Evolutionary conservation across 23 red algal species (phyloP).

Genomic region (Gracilaria domingensis): DNA sequence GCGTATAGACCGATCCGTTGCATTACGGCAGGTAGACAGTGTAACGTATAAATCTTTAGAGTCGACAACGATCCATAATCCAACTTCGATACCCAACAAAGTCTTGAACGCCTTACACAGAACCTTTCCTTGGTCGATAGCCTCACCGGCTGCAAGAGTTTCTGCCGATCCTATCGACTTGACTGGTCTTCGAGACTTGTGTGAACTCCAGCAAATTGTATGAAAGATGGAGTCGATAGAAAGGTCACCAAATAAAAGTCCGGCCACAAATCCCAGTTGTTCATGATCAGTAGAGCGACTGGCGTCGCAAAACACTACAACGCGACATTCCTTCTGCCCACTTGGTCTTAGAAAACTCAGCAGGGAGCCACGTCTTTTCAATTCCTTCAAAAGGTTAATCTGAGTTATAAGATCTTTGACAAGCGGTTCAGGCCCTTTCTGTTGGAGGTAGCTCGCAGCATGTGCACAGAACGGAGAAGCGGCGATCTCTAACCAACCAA

Average conservation of each 20-base stretch:
- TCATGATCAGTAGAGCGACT: neutral
- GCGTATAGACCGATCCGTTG: conserved; percentile 11
- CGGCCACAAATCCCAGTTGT: conserved; percentile 56
- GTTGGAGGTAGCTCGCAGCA: conserved; percentile 12
- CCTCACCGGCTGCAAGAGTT: conserved; percentile 30
- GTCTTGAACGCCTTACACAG: neutral
- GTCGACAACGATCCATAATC: conserved; percentile 32
- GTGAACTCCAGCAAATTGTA: conserved; percentile 18
- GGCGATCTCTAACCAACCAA: conserved; percentile 55
- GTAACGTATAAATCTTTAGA: conserved; percentile 18
- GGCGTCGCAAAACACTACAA: conserved; percentile 34
- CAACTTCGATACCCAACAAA: conserved; percentile 24
- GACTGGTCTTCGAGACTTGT: conserved; percentile 28
- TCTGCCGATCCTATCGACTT: conserved; percentile 54
- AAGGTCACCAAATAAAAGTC: conserved; percentile 42
- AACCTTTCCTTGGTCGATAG: conserved; percentile 34
- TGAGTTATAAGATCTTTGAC: conserved; percentile 32
- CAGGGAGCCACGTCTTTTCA: conserved; percentile 12
- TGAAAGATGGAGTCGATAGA: neutral
- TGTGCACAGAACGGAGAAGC: conserved; percentile 46
- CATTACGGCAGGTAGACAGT: conserved; percentile 15
- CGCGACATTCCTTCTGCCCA: no score
- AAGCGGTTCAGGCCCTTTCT: neutral
- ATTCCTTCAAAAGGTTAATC: conserved; percentile 11
- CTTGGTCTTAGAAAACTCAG: no score